These are phyloP conservation scores for Suillus ampliporus DNA, from an alignment of 768 basidiomycete genomes.

Conservation along the genomic window DNA sequence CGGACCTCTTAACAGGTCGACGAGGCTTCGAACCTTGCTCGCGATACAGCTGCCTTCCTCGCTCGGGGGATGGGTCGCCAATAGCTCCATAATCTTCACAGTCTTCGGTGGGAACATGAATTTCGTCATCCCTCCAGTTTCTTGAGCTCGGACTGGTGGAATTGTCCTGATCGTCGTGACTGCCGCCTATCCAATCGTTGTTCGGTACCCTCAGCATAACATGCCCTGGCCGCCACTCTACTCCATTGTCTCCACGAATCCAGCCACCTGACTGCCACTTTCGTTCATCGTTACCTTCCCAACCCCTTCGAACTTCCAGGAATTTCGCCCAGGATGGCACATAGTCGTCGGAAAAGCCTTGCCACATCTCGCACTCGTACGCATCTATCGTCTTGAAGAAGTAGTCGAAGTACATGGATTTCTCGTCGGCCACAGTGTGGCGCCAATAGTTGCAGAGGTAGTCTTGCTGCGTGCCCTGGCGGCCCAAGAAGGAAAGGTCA, in stretches of 20 bases:
- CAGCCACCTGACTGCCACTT: background rate
- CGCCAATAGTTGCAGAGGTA: constrained; percentile 5
- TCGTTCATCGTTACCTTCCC: background rate
- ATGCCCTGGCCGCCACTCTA: background rate
- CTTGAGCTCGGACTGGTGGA: background rate
- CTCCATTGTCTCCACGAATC: background rate
- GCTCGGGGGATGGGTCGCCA: too few species aligned
- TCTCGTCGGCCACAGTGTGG: background rate
- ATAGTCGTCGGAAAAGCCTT: background rate
- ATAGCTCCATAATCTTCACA: background rate
- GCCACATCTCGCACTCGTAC: background rate
- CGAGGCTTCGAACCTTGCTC: background rate
- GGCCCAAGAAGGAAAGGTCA: constrained; percentile 2
- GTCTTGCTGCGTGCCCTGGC: background rate
- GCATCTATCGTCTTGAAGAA: background rate
- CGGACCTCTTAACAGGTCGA: background rate
- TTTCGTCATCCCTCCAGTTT: background rate
- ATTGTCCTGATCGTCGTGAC: background rate
- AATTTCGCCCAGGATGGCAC: constrained; percentile 4
- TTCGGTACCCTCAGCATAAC: background rate
- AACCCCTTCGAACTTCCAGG: too few species aligned
- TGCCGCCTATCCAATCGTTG: background rate
- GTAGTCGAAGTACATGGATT: background rate
- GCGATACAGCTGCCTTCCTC: background rate
- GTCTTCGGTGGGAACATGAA: background rate